These are phyloP conservation scores for Silene uniflora DNA, from an alignment of 148 eudicot genomes.

Conservation along the genomic window DNA sequence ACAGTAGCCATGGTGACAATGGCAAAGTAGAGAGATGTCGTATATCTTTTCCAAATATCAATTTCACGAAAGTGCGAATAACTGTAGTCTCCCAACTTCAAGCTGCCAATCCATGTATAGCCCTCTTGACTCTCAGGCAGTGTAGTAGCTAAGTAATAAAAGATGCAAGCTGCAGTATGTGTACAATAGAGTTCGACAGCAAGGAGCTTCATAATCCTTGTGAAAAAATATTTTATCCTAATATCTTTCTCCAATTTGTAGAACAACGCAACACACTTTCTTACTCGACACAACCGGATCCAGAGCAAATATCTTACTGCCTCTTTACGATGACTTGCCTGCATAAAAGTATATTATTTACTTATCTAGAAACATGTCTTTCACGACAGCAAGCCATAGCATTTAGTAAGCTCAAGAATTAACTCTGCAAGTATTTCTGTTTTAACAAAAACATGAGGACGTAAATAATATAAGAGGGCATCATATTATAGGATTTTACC, in stretches of 20 bases:
- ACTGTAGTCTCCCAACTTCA: constrained; percentile 74
- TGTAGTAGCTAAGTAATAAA: constrained; percentile 86
- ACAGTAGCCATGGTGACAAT: constrained; percentile 96
- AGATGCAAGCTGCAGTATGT: constrained; percentile 96
- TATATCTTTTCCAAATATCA: constrained; percentile 72
- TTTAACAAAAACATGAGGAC: not conserved
- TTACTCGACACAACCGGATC: constrained; percentile 74
- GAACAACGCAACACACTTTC: constrained; percentile 52
- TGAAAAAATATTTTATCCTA: constrained; percentile 71
- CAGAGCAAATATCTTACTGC: constrained; percentile 69
- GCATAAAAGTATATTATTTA: constrained; percentile 16
- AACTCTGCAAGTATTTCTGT: not conserved
- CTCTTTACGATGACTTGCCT: constrained; percentile 65
- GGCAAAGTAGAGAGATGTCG: constrained; percentile 81
- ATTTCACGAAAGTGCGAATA: constrained; percentile 76
- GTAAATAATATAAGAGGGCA: no score
- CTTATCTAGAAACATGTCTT: not conserved
- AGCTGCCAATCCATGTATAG: constrained; percentile 96
- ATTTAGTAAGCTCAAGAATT: not conserved
- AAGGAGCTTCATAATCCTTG: constrained; percentile 77
- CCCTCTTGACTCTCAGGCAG: constrained; percentile 69
- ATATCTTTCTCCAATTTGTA: constrained; percentile 82
- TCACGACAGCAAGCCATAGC: not conserved
- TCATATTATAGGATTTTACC: no score
- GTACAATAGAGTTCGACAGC: constrained; percentile 87